Evolutionary conservation across 805 yeast genomes (phyloP).

Genomic region (Kuraishia molischiana): DNA sequence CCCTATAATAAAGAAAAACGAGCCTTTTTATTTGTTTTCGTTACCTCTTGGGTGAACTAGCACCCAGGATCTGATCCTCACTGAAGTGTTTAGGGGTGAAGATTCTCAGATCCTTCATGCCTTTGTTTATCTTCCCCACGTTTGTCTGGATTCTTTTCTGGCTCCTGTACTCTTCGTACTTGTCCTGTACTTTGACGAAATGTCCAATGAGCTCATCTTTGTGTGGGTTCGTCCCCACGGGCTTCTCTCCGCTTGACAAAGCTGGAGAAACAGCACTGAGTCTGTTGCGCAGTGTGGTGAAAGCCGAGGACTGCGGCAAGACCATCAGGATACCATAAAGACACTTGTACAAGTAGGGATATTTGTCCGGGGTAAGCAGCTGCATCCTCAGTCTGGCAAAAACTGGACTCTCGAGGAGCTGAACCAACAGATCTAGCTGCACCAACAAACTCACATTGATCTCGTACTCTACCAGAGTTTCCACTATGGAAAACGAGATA

Average conservation of each 20-base stretch:
- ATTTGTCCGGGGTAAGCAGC: constrained; percentile 74
- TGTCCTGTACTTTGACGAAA: constrained; percentile 38
- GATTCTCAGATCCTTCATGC: background rate
- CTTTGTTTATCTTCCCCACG: background rate
- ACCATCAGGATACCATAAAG: constrained; percentile 90
- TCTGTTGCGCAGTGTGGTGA: constrained; percentile 70
- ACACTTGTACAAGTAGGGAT: constrained; percentile 77
- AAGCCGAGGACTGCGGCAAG: constrained; percentile 88
- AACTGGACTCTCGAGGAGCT: constrained; percentile 85
- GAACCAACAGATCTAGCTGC: constrained; percentile 85
- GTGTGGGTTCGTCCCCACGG: background rate
- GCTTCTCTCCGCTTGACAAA: background rate
- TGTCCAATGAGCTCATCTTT: constrained; percentile 25
- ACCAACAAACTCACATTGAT: constrained; percentile 69
- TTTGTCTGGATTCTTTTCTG: background rate
- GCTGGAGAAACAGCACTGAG: constrained; percentile 37
- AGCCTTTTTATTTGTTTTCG: no score
- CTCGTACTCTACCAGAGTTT: constrained; percentile 74
- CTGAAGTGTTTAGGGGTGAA: background rate
- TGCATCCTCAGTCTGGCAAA: constrained; percentile 82
- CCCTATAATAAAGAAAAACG: no score
- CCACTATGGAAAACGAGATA: constrained; percentile 73
- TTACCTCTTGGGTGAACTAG: background rate
- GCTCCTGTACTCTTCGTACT: constrained; percentile 17
- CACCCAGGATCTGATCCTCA: background rate